These are phyloP conservation scores for Septoria linicola DNA, from an alignment of 2,329 filamentous ascomycete genomes.

Conservation along the genomic window DNA sequence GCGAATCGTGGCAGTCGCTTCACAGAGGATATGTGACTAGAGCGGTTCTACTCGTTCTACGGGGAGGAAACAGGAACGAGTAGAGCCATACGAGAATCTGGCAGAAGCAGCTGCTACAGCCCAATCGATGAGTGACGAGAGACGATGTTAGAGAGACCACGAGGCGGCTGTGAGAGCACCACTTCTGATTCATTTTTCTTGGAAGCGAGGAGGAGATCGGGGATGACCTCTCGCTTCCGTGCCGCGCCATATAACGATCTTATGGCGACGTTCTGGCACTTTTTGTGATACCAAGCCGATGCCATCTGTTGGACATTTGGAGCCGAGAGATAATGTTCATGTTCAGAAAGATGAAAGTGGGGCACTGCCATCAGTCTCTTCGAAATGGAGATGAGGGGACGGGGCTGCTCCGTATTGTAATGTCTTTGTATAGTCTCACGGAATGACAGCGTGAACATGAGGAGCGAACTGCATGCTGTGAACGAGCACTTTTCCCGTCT, in stretches of 20 bases:
- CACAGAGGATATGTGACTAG: conserved; percentile 31
- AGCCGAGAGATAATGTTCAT: too few relatives aligned
- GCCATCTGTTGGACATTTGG: not conserved
- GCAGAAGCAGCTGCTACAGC: conserved; percentile 8
- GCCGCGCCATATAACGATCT: too few relatives aligned
- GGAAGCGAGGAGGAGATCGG: not conserved
- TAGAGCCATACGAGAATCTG: conserved; percentile 8
- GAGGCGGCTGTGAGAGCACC: not conserved
- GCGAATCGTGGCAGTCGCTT: conserved; percentile 29
- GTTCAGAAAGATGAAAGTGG: too few relatives aligned
- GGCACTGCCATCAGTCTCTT: too few relatives aligned
- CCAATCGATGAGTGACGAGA: conserved; percentile 1
- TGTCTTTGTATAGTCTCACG: conserved; percentile 12
- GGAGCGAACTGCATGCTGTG: too few relatives aligned
- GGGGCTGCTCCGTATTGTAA: not conserved
- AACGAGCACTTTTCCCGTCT: too few relatives aligned
- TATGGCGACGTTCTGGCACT: too few relatives aligned
- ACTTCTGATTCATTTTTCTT: too few relatives aligned
- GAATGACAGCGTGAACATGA: too few relatives aligned
- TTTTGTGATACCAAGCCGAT: not conserved
- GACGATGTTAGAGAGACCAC: too few relatives aligned
- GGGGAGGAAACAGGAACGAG: conserved; percentile 5
- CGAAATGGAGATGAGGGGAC: too few relatives aligned
- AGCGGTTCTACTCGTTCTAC: conserved; percentile 13
- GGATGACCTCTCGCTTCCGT: not conserved